phyloP scores from a whole-genome alignment of 192 early-diverging fungal genomes.

The Backusella luteola region DNA sequence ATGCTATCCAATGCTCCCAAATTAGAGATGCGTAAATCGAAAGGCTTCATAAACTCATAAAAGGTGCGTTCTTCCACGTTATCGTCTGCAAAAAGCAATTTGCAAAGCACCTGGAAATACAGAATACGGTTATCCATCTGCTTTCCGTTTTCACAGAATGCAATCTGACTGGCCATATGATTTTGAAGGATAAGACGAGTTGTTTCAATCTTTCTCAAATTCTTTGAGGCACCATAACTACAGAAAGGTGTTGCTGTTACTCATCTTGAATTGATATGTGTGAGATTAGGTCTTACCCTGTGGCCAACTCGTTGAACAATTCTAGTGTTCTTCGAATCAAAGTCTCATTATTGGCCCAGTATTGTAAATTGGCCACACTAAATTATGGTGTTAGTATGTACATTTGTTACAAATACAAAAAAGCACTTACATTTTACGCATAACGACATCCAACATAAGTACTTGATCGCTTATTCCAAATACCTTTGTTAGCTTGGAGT shows the following conservation, averaged over 20 bases:
- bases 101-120: slow-evolving; percentile 80
- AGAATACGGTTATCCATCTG: slow-evolving; percentile 62
- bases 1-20: slow-evolving; percentile 52
- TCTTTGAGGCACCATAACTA: slow-evolving; percentile 74
- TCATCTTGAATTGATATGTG: neutral
- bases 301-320: slow-evolving; percentile 76
- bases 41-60: slow-evolving; percentile 72
- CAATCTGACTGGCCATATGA: slow-evolving; percentile 71
- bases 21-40: slow-evolving; percentile 52
- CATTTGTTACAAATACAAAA: neutral
- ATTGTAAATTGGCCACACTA: slow-evolving; percentile 62
- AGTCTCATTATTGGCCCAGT: slow-evolving; percentile 51
- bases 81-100: slow-evolving; percentile 73
- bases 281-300: slow-evolving; percentile 40
- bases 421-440: slow-evolving; percentile 58
- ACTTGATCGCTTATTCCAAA: slow-evolving; percentile 69
- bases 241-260: neutral
- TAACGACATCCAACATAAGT: slow-evolving; percentile 59
- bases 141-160: slow-evolving; percentile 61
- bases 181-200: slow-evolving; percentile 64
- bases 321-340: slow-evolving; percentile 65
- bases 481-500: slow-evolving; percentile 56
- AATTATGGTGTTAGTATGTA: neutral
- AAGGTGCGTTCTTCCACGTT: slow-evolving; percentile 53
- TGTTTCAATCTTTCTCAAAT: slow-evolving; percentile 75